phyloP scores from a whole-genome alignment of 768 basidiomycete genomes.

The Rossbeevera mucosa region DNA sequence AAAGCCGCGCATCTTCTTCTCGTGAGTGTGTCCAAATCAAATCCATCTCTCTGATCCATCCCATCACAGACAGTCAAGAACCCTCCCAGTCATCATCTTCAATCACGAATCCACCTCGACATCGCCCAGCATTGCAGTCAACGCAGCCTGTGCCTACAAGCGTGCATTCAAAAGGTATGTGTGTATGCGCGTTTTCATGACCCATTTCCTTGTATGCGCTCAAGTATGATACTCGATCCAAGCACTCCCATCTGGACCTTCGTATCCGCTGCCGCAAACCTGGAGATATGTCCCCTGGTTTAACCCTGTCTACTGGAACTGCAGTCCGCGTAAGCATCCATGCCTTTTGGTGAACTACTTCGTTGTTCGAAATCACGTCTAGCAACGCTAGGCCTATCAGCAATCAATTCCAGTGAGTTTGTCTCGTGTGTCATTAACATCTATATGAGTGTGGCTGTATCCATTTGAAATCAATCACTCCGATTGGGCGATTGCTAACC shows the following conservation, averaged over 20 bases:
- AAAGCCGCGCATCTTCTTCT: not conserved
- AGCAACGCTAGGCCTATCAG: not conserved
- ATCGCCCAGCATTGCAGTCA: not conserved
- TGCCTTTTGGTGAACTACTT: not conserved
- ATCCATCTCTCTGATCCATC: not conserved
- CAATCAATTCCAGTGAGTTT: conserved; percentile 7
- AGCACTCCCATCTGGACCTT: conserved; percentile 1
- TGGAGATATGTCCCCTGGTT: not conserved
- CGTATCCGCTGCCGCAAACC: not conserved
- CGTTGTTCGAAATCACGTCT: not conserved
- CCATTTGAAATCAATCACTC: not conserved
- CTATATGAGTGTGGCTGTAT: not conserved
- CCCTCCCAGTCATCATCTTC: not conserved
- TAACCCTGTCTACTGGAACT: conserved; percentile 8
- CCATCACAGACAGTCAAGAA: not conserved
- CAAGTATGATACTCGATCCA: conserved; percentile 8
- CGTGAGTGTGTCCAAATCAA: conserved; percentile 9
- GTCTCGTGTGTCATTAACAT: not conserved
- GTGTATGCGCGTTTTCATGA: not conserved
- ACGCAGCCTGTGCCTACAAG: not conserved
- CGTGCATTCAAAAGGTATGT: conserved; percentile 8
- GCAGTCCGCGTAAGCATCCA: conserved; percentile 4
- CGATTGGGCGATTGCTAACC: conserved; percentile 3
- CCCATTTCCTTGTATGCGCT: not conserved
- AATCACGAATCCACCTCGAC: not conserved